Evolutionary conservation across 768 basidiomycete genomes (phyloP).

Genomic region (Naganishia friedmannii): DNA sequence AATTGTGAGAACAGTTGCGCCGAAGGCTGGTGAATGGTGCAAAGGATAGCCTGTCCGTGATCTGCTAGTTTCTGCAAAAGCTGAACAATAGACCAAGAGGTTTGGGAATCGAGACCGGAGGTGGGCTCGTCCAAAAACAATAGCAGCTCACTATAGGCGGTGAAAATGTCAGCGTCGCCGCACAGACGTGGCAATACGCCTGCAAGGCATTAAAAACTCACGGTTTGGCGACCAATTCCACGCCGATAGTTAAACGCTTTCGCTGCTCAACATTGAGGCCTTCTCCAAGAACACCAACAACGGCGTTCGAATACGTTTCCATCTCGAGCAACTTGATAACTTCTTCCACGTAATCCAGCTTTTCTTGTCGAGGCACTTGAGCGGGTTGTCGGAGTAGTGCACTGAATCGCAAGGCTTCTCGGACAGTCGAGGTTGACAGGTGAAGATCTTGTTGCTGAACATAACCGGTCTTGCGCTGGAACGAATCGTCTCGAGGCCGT

Average conservation of each 20-base stretch:
- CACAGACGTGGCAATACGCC: too few species aligned
- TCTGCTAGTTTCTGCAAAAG: conserved; percentile 54
- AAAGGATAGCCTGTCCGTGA: conserved; percentile 51
- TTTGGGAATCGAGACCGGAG: conserved; percentile 67
- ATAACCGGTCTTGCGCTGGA: conserved; percentile 56
- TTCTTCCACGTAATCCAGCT: conserved; percentile 54
- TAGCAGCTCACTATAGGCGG: conserved; percentile 43
- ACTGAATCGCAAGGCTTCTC: conserved; percentile 55
- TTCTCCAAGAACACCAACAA: conserved; percentile 51
- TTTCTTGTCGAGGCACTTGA: conserved; percentile 49
- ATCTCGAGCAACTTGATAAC: conserved; percentile 55
- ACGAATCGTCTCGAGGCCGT: conserved; percentile 51
- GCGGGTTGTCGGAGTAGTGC: conserved; percentile 55
- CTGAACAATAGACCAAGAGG: conserved; percentile 74
- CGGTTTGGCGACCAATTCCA: conserved; percentile 54
- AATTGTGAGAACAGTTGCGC: conserved; percentile 85
- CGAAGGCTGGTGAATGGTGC: conserved; percentile 55
- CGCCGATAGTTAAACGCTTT: conserved; percentile 50
- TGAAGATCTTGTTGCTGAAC: conserved; percentile 54
- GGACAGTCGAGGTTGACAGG: conserved; percentile 52
- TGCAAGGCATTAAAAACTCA: too few species aligned
- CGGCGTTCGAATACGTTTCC: conserved; percentile 48
- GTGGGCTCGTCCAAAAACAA: conserved; percentile 58
- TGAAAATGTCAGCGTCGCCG: too few species aligned
- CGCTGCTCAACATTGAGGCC: conserved; percentile 48